These are phyloP conservation scores for Vigna nakashimae DNA, from an alignment of 306 rosid species.

Conservation along the genomic window DNA sequence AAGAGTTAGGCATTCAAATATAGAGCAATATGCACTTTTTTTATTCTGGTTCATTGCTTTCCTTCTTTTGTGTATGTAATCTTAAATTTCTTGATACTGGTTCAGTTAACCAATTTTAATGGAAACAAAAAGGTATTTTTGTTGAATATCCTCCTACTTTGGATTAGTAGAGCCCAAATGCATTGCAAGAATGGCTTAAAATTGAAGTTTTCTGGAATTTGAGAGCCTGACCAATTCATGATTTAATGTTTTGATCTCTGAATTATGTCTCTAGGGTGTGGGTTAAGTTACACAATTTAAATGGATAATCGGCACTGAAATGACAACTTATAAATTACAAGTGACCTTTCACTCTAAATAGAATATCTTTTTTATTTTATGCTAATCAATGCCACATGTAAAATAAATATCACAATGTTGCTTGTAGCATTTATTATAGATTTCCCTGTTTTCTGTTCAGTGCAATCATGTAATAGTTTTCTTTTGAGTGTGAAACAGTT, in stretches of 20 bases:
- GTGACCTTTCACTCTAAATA: constrained; percentile 2
- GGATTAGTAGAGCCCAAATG: background rate
- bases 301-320: constrained; percentile 20
- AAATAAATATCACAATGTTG: constrained; percentile 4
- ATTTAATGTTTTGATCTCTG: background rate
- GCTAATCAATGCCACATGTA: constrained; percentile 8
- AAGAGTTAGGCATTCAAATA: constrained; percentile 8
- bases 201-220: background rate
- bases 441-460: constrained; percentile 41
- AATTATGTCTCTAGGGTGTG: background rate
- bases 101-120: background rate
- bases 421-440: constrained; percentile 34
- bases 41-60: constrained; percentile 23
- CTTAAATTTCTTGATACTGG: background rate
- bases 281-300: background rate
- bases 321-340: constrained; percentile 24
- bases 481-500: constrained; percentile 60
- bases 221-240: constrained; percentile 15
- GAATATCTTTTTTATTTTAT: background rate
- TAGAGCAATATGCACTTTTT: constrained; percentile 7
- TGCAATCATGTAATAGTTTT: constrained; percentile 49
- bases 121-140: background rate
- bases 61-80: constrained; percentile 2
- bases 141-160: background rate
- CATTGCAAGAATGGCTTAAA: background rate